Percentiles rank a stretch among this genome's conserved stretches.
Evolutionary conservation across 257 asterid genomes (phyloP).

Genomic region (Thymus quinquecostatus): DNA sequence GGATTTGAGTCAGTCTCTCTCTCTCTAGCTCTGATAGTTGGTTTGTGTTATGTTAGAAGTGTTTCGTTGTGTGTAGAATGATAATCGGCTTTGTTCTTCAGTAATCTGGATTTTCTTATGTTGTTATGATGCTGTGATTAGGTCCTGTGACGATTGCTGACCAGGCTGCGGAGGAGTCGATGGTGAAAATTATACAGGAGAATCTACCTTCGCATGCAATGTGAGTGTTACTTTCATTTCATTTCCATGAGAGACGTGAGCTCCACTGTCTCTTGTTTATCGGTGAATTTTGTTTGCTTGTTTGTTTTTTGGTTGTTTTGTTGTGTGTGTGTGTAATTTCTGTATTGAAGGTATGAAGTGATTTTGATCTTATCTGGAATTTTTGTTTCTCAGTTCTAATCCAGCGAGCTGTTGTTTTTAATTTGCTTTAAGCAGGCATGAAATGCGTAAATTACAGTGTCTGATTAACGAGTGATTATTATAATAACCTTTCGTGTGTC

Average conservation of each 20-base stretch:
- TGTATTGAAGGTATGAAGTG: background rate
- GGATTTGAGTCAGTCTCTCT: constrained; percentile 63
- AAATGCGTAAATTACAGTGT: background rate
- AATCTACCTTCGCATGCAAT: constrained; percentile 82
- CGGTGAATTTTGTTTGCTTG: background rate
- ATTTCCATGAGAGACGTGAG: background rate
- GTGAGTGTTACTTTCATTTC: constrained; percentile 42
- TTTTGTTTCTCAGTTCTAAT: background rate
- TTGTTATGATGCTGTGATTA: constrained; percentile 33
- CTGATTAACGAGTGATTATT: constrained; percentile 9
- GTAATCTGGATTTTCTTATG: background rate
- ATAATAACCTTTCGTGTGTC: background rate
- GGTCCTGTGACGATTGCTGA: constrained; percentile 99
- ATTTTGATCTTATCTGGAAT: background rate
- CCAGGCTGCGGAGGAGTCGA: constrained; percentile 89
- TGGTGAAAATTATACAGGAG: constrained; percentile 75
- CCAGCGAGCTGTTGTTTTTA: background rate
- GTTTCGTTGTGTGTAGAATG: constrained; percentile 1
- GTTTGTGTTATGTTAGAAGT: background rate
- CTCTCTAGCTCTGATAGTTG: background rate
- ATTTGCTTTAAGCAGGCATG: background rate
- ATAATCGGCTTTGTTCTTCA: constrained; percentile 3
- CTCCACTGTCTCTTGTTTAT: background rate
- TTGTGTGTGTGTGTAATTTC: too few species aligned
- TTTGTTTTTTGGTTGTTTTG: background rate